phyloP scores from a whole-genome alignment of 805 yeast genomes.

The Yarrowia bubula region DNA sequence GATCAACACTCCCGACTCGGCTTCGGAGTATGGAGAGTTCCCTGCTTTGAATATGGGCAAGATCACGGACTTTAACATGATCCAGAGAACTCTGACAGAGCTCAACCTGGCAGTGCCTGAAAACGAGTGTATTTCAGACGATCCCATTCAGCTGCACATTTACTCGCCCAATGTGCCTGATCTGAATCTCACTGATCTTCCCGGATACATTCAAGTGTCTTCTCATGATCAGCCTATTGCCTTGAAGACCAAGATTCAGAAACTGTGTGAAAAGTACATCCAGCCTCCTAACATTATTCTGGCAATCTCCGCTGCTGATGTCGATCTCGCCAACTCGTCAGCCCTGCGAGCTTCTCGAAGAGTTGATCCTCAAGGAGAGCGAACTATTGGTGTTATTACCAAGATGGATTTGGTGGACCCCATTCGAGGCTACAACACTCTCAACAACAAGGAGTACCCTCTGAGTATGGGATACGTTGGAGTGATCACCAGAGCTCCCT shows the following conservation, averaged over 20 bases:
- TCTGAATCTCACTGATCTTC: slow-evolving; percentile 88
- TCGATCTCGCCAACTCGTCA: slow-evolving; percentile 92
- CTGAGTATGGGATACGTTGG: slow-evolving; percentile 97
- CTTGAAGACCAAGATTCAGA: slow-evolving; percentile 73
- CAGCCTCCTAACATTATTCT: slow-evolving; percentile 90
- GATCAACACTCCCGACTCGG: slow-evolving; percentile 76
- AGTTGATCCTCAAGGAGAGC: slow-evolving; percentile 91
- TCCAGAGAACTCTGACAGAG: slow-evolving; percentile 82
- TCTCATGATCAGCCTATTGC: slow-evolving; percentile 93
- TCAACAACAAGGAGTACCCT: slow-evolving; percentile 82
- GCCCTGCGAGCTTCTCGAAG: slow-evolving; percentile 85
- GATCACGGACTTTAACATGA: slow-evolving; percentile 82
- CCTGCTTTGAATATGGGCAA: slow-evolving; percentile 83
- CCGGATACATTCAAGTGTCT: slow-evolving; percentile 96
- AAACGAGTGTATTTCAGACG: slow-evolving; percentile 81
- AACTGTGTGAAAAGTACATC: slow-evolving; percentile 78
- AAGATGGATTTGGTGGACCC: slow-evolving; percentile 89
- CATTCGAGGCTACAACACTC: slow-evolving; percentile 59
- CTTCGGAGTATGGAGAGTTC: slow-evolving; percentile 87
- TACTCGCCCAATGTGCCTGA: slow-evolving; percentile 91
- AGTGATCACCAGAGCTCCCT: slow-evolving; percentile 82
- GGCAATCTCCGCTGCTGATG: slow-evolving; percentile 97
- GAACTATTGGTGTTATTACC: slow-evolving; percentile 95
- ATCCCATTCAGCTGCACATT: slow-evolving; percentile 89
- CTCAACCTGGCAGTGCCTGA: slow-evolving; percentile 90